Evolutionary conservation across 2,329 filamentous ascomycete species (phyloP), one percentile per base, ranked within the genome.

Genomic region (Cercospora sp.): DNA sequence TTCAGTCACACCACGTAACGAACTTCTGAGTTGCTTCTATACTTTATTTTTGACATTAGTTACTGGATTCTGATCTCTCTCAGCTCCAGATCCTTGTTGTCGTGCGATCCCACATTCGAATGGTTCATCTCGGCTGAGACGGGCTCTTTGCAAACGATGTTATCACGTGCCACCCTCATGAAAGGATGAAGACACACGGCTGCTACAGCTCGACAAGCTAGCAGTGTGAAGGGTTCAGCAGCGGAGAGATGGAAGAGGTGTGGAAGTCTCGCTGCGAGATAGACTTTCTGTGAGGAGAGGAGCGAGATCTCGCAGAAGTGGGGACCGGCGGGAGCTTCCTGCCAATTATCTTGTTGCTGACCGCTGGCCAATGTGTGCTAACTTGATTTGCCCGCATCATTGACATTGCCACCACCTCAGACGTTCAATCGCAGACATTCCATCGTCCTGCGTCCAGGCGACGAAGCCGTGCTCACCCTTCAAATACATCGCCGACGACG

Each of bases 381-480:
- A 58, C 53, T 58, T 58, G 53, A 58, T 58, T 58, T 58, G 53
- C 26, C 26, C 53, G 53, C 53, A 58, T 58, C 53, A 58, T 58
- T 58, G 53, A 58, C 53, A 58, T 58, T 58, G 53, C 53, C 53
- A 33, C 53, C 53, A 58, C 53, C 23, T n/a, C 53, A 58, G 53
- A 58, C 53, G 28, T n/a, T n/a, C 53, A 58, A 6, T 33, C 53
- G 28, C 53, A 31, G 26, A 26, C 53, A 58, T 5, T 30, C 23
- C 53, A 58, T 58, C 53, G 16, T 33, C n/a, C 48, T 23, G 26
- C 28, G 45, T 36, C 26, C 64, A 71, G 75, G 74, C 73, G 71
- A 75, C 71, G 73, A 75, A 73, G 74, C 72, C 73, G 68, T 57
- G 68, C 65, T 64, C 28, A 33, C 18, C 60, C 30, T 9, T 40